phyloP scores from a whole-genome alignment of 495 filamentous ascomycete genomes.

The Trypethelium eluteriae region DNA sequence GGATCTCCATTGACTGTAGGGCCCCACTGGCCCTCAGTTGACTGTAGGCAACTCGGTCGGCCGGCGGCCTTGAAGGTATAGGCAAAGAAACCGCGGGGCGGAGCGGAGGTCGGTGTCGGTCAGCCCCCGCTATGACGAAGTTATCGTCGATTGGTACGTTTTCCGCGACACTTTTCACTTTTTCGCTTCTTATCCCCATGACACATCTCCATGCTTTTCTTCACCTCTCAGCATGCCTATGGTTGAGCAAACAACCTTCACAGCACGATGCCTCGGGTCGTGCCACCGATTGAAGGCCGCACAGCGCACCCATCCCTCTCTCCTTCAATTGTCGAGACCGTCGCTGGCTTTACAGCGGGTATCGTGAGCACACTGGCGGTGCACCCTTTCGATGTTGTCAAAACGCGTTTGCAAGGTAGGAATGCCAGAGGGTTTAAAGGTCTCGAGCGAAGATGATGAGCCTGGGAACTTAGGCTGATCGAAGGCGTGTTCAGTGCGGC shows the following conservation, averaged over 20 bases:
- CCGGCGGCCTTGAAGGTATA: too few species aligned
- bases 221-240: not conserved
- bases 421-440: conserved; percentile 9
- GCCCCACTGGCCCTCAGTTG: too few species aligned
- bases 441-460: not conserved
- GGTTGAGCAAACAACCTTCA: not conserved
- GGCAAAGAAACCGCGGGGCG: not conserved
- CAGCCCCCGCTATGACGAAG: not conserved
- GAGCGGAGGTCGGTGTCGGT: not conserved
- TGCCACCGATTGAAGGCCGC: conserved; percentile 34
- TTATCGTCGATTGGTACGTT: not conserved
- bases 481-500: conserved; percentile 24
- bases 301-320: conserved; percentile 48
- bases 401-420: conserved; percentile 73
- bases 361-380: conserved; percentile 72
- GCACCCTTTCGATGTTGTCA: conserved; percentile 88
- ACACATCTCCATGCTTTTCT: not conserved
- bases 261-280: conserved; percentile 35
- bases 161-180: not conserved
- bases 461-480: not conserved
- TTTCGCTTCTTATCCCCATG: not conserved
- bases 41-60: too few species aligned
- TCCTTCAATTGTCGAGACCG: conserved; percentile 74
- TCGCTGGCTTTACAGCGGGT: conserved; percentile 85
- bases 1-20: too few species aligned